Conservation (phyloP, 495 filamentous ascomycete species). For the Penicillium pancosmium region DNA sequence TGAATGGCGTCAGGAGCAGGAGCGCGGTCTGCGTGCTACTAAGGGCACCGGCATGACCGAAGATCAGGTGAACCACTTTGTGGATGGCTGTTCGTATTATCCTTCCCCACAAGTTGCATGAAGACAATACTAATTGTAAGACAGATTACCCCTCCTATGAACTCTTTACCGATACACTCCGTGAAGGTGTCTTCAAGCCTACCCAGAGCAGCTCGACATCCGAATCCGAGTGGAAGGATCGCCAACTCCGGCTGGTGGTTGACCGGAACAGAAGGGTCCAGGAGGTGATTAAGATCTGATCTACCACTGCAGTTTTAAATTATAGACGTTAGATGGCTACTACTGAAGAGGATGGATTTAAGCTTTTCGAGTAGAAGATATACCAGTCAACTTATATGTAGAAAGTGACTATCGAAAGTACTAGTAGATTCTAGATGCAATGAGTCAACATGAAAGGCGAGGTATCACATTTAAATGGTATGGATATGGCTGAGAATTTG, state of each 20-base stretch:
- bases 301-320: not conserved
- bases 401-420: too few relatives aligned
- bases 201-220: slow-evolving; percentile 17
- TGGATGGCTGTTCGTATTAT: slow-evolving; percentile 62
- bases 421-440: too few relatives aligned
- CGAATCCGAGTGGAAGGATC: slow-evolving; percentile 46
- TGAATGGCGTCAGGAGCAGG: slow-evolving; percentile 84
- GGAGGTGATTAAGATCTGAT: slow-evolving; percentile 56
- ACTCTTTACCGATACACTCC: slow-evolving; percentile 69
- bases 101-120: not conserved
- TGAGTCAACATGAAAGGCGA: too few relatives aligned
- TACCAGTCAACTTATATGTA: too few relatives aligned
- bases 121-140: slow-evolving; percentile 1
- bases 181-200: slow-evolving; percentile 61
- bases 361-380: not conserved
- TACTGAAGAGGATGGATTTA: slow-evolving; percentile 6
- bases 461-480: too few relatives aligned
- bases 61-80: slow-evolving; percentile 65
- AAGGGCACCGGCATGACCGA: slow-evolving; percentile 80
- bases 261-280: slow-evolving; percentile 65
- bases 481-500: too few relatives aligned
- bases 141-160: slow-evolving; percentile 69
- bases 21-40: slow-evolving; percentile 63
- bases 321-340: not conserved
- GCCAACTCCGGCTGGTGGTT: slow-evolving; percentile 73